Percentiles rank a stretch among this genome's conserved stretches.
phyloP scores from a whole-genome alignment of 495 filamentous ascomycete species.

The Trypethelium eluteriae region DNA sequence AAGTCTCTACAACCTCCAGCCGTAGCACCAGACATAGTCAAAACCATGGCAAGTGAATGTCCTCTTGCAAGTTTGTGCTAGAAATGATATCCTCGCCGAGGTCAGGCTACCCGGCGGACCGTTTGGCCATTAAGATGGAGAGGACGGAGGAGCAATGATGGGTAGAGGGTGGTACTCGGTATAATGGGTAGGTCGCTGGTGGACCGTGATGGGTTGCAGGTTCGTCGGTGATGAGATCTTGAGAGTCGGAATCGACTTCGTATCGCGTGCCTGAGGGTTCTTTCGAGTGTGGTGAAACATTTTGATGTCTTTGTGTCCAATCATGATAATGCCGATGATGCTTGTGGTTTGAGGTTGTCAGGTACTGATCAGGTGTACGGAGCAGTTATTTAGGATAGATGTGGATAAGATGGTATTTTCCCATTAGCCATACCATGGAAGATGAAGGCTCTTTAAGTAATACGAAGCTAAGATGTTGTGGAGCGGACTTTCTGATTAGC shows the following conservation, averaged over 20 bases:
- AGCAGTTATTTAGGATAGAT: too few species aligned
- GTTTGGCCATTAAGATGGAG: not conserved
- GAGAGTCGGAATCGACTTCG: not conserved
- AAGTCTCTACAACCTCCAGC: too few species aligned
- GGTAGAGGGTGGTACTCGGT: conserved; percentile 5
- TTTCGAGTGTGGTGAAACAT: conserved; percentile 5
- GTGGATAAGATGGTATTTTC: too few species aligned
- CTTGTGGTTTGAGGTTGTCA: not conserved
- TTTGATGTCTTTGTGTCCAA: conserved; percentile 5
- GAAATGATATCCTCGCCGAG: not conserved
- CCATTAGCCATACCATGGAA: too few species aligned
- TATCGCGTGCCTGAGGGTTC: not conserved
- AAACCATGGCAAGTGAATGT: too few species aligned
- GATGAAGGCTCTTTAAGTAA: not conserved
- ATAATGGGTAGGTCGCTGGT: not conserved
- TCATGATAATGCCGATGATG: not conserved
- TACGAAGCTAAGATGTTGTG: not conserved
- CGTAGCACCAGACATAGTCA: too few species aligned
- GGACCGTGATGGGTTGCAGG: conserved; percentile 3
- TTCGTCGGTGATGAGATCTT: conserved; percentile 10
- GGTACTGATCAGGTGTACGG: too few species aligned
- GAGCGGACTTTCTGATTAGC: not conserved
- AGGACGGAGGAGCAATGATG: not conserved
- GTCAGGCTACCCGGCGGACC: not conserved
- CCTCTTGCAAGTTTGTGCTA: not conserved